Conservation (phyloP, 768 basidiomycete genomes). For the Boletus tomentosulus region DNA sequence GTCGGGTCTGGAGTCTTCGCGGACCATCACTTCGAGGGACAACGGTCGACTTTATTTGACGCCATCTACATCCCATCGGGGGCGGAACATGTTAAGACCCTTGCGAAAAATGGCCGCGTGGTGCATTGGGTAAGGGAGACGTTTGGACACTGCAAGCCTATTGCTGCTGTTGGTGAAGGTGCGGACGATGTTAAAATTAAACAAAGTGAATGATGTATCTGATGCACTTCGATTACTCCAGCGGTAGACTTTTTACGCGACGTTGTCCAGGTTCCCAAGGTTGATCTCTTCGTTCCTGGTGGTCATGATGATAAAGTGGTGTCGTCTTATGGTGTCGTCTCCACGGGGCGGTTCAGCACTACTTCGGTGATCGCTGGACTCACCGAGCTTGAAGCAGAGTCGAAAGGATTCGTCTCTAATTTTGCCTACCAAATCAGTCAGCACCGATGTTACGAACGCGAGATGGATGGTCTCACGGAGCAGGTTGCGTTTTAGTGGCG, state of each 20-base stretch:
- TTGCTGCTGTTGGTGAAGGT: conserved; percentile 72
- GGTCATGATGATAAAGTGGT: conserved; percentile 36
- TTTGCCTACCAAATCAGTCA: conserved; percentile 63
- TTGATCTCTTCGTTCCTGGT: conserved; percentile 38
- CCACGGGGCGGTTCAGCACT: conserved; percentile 48
- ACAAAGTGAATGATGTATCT: neutral
- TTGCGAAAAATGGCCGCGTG: conserved; percentile 60
- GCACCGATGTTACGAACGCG: conserved; percentile 63
- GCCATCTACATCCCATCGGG: conserved; percentile 78
- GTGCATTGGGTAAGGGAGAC: conserved; percentile 85
- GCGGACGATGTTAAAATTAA: neutral
- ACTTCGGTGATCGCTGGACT: conserved; percentile 37
- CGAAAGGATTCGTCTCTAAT: conserved; percentile 52
- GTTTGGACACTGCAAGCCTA: conserved; percentile 82
- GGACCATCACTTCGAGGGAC: conserved; percentile 73
- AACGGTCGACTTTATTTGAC: conserved; percentile 82
- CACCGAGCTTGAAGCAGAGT: conserved; percentile 39
- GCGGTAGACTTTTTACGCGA: conserved; percentile 47
- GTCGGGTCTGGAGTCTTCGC: conserved; percentile 38
- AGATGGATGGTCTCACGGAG: conserved; percentile 50
- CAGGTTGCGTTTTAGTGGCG: conserved; percentile 44
- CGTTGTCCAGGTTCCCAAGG: conserved; percentile 42
- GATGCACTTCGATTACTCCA: conserved; percentile 16
- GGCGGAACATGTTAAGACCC: conserved; percentile 48
- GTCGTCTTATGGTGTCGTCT: conserved; percentile 59